Base-by-base conservation (phyloP, 2,329 filamentous ascomycete genomes). In the Ascomycota sp. region DNA sequence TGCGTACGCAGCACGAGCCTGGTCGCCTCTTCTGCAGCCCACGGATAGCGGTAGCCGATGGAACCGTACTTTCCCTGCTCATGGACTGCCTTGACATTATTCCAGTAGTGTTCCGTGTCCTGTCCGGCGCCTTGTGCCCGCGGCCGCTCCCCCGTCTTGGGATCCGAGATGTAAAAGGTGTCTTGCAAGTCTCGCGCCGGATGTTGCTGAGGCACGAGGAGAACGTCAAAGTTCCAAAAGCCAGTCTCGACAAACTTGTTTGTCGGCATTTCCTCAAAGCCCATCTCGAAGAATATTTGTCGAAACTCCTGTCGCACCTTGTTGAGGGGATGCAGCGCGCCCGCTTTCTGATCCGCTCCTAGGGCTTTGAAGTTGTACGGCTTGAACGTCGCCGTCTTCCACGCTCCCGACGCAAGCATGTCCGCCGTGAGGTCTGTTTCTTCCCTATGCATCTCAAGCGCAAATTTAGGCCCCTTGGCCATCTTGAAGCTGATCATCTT, bases 271-370 rank as follows among this genome's bases (percentile, higher is more conserved):
- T 98, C 89, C 46, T 86, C 75, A 60, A 95, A 98, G 31, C 86
- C 89, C 75, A 93, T 92, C 51, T 93, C 83, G 57, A 98, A 95
- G 72, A 98, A 98, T 50, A 98, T 94, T 48, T 89, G 79, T 34
- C 89, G 68, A 67, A 98, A 93, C 57, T 95, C 89, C 44, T 81
- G 70, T 42, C 89, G 77, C 43, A 95, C 86, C 63, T 95, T 95
- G 59, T 83, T 94, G 41, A 98, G 59, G 47, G 75, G 72, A 47
- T 65, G 76, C 46, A 66, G 53, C 10, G 69, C 65, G 30, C 70
- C 69, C 10, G 69, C 59, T 37, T 63, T 59, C 48, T 74, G 69
- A 40, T 70, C 65, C 3, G 64, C 58, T 15, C 70, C 70, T 23
- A 74, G 56, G 22, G 47, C 44, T 71, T 85, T 92, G 63, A 93